These are phyloP conservation scores for Viola odorata DNA, from an alignment of 345 rosid genomes.

Conservation along the genomic window DNA sequence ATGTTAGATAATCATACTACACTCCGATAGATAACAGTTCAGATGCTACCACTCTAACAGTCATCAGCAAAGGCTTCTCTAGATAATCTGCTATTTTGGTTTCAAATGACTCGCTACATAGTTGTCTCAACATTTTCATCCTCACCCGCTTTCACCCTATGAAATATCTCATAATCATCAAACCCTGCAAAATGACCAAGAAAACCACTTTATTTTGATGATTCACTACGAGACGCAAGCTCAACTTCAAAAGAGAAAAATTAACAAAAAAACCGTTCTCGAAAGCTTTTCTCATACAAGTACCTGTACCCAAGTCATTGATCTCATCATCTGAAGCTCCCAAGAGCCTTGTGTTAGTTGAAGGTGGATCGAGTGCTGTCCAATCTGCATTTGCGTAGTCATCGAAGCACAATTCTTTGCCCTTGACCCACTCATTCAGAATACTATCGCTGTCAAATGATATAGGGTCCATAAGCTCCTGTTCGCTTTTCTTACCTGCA, in stretches of 20 bases:
- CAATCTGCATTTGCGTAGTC: slow-evolving; percentile 10
- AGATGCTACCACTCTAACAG: too few species aligned
- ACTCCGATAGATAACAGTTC: too few species aligned
- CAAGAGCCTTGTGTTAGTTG: neutral
- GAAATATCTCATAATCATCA: slow-evolving; percentile 24
- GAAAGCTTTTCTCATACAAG: neutral
- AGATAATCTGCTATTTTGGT: too few species aligned
- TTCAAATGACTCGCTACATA: neutral
- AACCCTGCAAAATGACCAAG: slow-evolving; percentile 15
- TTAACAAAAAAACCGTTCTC: neutral
- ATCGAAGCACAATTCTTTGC: slow-evolving; percentile 14
- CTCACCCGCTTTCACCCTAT: slow-evolving; percentile 27
- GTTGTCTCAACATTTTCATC: slow-evolving; percentile 32
- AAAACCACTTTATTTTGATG: slow-evolving; percentile 1
- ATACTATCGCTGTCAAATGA: slow-evolving; percentile 12
- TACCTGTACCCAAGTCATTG: slow-evolving; percentile 22
- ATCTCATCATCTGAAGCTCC: slow-evolving; percentile 6
- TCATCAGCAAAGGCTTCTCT: too few species aligned
- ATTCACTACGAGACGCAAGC: neutral
- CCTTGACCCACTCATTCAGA: slow-evolving; percentile 23
- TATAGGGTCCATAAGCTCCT: slow-evolving; percentile 11
- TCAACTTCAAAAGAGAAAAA: neutral
- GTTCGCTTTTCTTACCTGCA: slow-evolving; percentile 12
- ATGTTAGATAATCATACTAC: neutral
- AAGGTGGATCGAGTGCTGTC: slow-evolving; percentile 14